phyloP scores from a whole-genome alignment of 192 early-diverging fungal species.

The Rhizophagus sp. region DNA sequence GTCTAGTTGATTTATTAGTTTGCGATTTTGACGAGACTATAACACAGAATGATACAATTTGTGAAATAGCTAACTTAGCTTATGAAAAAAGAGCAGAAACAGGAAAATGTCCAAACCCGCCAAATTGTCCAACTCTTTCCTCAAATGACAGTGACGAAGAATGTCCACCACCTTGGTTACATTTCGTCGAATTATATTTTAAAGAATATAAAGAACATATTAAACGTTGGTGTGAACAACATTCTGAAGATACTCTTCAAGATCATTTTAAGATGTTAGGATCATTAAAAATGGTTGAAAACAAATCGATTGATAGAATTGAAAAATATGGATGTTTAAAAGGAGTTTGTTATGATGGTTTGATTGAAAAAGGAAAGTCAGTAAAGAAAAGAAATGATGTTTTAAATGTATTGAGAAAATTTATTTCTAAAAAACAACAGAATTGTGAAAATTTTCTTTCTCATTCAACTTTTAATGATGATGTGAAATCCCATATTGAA shows the following conservation, averaged over 20 bases:
- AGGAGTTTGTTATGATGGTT: neutral
- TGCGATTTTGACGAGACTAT: conserved; percentile 33
- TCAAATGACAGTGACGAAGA: neutral
- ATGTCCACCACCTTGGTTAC: conserved; percentile 31
- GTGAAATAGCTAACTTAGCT: conserved; percentile 21
- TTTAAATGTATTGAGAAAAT: neutral
- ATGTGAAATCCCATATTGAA: neutral
- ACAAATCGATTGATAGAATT: conserved; percentile 17
- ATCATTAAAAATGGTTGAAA: conserved; percentile 20
- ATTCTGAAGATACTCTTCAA: conserved; percentile 4
- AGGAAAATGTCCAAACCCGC: neutral
- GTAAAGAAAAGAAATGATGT: neutral
- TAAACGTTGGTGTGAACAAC: neutral
- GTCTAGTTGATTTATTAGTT: conserved; percentile 16
- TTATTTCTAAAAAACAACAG: neutral
- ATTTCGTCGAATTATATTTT: conserved; percentile 23
- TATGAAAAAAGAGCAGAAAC: conserved; percentile 23
- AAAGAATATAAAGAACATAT: conserved; percentile 26
- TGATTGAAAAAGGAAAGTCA: neutral
- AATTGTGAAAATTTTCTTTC: too few relatives aligned
- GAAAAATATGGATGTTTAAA: conserved; percentile 13
- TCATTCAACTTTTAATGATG: too few relatives aligned
- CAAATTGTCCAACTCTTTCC: neutral
- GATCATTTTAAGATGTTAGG: conserved; percentile 18
- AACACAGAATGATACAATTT: conserved; percentile 19